Percentiles rank a stretch among this genome's conserved stretches.
Evolutionary conservation across 208 protist species (phyloP).

Genomic region (Histomonas meleagridis): DNA sequence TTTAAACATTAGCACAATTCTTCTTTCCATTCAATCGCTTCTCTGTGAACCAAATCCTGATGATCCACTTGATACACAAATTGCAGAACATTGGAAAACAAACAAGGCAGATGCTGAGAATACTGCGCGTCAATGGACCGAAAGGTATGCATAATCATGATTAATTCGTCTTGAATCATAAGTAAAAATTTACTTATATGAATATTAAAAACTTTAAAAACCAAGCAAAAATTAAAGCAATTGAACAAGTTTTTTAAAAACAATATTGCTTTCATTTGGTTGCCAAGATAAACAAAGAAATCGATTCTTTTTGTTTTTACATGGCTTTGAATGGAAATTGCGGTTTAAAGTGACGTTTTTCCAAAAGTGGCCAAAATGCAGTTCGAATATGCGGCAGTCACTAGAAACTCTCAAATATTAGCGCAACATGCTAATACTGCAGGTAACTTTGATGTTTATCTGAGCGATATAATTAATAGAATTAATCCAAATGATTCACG

Average conservation of each 20-base stretch:
- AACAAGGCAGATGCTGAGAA: not conserved
- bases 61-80: slow-evolving; percentile 38
- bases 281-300: no score
- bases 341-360: no score
- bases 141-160: not conserved
- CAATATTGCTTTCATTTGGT: no score
- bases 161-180: no score
- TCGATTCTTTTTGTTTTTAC: no score
- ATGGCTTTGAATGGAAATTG: no score
- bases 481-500: not conserved
- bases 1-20: slow-evolving; percentile 36
- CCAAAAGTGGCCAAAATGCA: no score
- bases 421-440: not conserved
- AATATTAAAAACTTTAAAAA: no score
- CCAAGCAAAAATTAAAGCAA: no score
- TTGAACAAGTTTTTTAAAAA: no score
- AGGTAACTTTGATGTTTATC: not conserved
- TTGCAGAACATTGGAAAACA: slow-evolving; percentile 39
- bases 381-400: not conserved
- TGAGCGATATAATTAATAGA: not conserved
- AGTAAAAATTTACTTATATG: no score
- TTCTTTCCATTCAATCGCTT: slow-evolving; percentile 42
- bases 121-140: not conserved
- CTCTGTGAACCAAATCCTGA: slow-evolving; percentile 41
- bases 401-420: not conserved